Evolutionary conservation across 768 basidiomycete species (phyloP).

Genomic region (Boletus pseudo-olivaceus): DNA sequence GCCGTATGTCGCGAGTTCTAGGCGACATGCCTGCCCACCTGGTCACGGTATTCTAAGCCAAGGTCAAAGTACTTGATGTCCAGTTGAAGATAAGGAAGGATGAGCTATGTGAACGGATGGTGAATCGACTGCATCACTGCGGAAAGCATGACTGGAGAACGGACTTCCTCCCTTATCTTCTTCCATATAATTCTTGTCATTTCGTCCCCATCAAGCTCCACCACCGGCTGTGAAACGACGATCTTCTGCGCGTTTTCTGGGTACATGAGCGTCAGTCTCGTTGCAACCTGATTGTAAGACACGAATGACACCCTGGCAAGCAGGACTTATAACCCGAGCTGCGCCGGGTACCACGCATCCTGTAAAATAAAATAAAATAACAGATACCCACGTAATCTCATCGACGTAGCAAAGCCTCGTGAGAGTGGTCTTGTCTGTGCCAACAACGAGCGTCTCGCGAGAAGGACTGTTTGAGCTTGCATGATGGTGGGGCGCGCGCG

Average conservation of each 20-base stretch:
- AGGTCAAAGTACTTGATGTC: constrained; percentile 99
- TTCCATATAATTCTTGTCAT: constrained; percentile 99
- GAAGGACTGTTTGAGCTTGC: constrained; percentile 23
- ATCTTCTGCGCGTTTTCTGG: constrained; percentile 51
- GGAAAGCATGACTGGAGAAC: constrained; percentile 19
- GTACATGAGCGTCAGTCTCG: constrained; percentile 1
- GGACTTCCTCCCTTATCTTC: constrained; percentile 91
- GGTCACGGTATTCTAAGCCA: constrained; percentile 90
- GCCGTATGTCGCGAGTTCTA: neutral
- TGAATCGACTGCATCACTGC: neutral
- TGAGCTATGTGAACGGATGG: constrained; percentile 58
- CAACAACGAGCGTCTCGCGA: constrained; percentile 23
- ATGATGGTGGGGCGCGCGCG: constrained; percentile 11
- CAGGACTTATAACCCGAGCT: neutral
- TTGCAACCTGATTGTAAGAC: neutral
- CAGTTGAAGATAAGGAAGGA: constrained; percentile 89
- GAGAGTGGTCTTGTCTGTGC: constrained; percentile 19
- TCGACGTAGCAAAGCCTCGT: constrained; percentile 29
- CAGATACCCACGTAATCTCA: constrained; percentile 27
- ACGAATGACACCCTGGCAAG: neutral
- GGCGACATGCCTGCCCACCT: constrained; percentile 41
- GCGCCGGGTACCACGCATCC: neutral
- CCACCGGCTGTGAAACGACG: constrained; percentile 81
- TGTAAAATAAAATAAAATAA: neutral
- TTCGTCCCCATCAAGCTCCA: constrained; percentile 96